phyloP scores from a whole-genome alignment of 345 rosid genomes.

The Salix caprea region DNA sequence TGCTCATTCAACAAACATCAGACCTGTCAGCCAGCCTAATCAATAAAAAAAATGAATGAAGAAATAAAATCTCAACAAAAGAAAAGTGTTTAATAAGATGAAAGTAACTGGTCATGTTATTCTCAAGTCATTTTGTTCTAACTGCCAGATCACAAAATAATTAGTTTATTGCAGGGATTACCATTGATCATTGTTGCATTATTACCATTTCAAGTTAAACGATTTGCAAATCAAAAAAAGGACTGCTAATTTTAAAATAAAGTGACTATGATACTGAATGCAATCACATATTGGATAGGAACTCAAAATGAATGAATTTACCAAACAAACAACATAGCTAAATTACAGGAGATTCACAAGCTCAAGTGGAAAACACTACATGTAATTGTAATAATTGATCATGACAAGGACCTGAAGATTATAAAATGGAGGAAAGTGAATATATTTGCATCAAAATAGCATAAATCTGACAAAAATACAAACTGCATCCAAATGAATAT shows the following conservation, averaged over 20 bases:
- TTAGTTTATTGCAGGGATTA: background rate
- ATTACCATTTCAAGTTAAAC: background rate
- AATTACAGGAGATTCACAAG: background rate
- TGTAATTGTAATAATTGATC: background rate
- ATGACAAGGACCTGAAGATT: background rate
- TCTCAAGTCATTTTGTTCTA: background rate
- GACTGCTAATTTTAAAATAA: background rate
- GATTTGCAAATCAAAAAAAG: too few species aligned
- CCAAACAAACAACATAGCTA: too few species aligned
- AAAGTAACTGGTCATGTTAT: background rate
- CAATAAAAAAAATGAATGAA: constrained; percentile 44
- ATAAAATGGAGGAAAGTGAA: background rate
- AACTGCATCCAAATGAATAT: background rate
- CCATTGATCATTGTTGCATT: background rate
- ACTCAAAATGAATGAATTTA: background rate
- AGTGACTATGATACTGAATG: background rate
- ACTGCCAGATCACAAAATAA: background rate
- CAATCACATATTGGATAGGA: background rate
- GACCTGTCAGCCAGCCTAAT: constrained; percentile 70
- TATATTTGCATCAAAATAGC: background rate
- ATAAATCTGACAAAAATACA: background rate
- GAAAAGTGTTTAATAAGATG: background rate
- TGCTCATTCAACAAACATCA: constrained; percentile 77
- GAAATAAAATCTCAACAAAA: constrained; percentile 39
- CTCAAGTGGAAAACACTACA: background rate